These are phyloP conservation scores for Chaetoceros tenuissimus DNA, from an alignment of 108 stramenopile genomes.

Conservation along the genomic window DNA sequence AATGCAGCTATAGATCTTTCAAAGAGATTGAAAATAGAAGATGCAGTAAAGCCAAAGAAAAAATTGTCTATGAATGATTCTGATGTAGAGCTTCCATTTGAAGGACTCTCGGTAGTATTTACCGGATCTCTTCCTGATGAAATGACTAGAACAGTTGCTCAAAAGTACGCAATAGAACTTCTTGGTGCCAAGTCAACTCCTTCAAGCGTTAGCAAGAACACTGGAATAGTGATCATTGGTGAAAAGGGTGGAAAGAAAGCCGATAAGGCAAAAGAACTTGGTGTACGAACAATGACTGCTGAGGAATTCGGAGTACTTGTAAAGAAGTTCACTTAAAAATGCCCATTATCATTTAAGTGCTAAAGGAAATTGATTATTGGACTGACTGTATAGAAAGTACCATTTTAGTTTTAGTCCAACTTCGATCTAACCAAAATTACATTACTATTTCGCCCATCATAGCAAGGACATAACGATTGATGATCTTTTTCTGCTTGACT, in stretches of 20 bases:
- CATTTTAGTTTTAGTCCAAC: too few relatives aligned
- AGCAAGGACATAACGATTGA: too few relatives aligned
- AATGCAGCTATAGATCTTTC: slow-evolving; percentile 50
- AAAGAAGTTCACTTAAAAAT: slow-evolving; percentile 8
- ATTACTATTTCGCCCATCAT: too few relatives aligned
- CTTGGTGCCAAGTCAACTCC: slow-evolving; percentile 69
- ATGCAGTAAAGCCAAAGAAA: slow-evolving; percentile 5
- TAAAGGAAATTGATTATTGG: too few relatives aligned
- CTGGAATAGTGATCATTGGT: slow-evolving; percentile 63
- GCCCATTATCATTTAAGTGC: too few relatives aligned
- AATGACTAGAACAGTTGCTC: slow-evolving; percentile 44
- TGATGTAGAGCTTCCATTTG: slow-evolving; percentile 19
- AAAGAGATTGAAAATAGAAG: slow-evolving; percentile 21
- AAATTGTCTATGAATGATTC: neutral
- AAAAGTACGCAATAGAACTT: slow-evolving; percentile 33
- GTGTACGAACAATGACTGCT: slow-evolving; percentile 44
- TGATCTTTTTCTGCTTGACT: too few relatives aligned
- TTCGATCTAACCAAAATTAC: too few relatives aligned
- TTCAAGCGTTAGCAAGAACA: slow-evolving; percentile 60
- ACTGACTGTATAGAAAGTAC: too few relatives aligned
- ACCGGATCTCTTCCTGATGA: slow-evolving; percentile 55
- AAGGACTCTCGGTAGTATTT: slow-evolving; percentile 64
- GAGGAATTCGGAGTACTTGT: slow-evolving; percentile 47
- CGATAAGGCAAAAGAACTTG: slow-evolving; percentile 49
- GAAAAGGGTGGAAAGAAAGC: slow-evolving; percentile 76